Base-by-base conservation (phyloP, 164 flowering plant species). In the Aristolochia contorta region DNA sequence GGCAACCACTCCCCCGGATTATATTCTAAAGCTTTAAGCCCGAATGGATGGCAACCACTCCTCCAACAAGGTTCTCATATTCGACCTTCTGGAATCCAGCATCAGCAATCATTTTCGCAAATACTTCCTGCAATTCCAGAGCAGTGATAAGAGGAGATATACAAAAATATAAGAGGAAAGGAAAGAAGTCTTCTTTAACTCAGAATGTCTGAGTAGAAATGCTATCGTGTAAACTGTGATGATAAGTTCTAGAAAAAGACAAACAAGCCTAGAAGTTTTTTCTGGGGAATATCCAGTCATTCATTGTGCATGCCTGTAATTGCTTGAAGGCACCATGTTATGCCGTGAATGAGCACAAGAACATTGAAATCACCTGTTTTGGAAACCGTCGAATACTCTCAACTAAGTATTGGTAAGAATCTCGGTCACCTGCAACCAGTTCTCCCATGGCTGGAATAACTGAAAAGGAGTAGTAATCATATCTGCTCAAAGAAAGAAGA, bases 311-410 rank as follows among this genome's bases (percentile, higher is more conserved):
- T 7, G 7, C 7, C 33, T 32, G 33, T 3, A 32, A 3, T 32
- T 32, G 33, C 33, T 32, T 32, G 33, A 32, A 32, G 33, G 33
- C 33, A 32, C 7, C 33, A 37, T 37, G 3, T 37, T 37, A 37
- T 6, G 43, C 7, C 7, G 43, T 37, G 43, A 37, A 37, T 10
- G 1, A 37, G 43, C 43, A 8, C 12, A 37, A 10, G 49, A n/a
- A 27, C 54, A 9, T 55, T 22, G 25, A 51, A 33, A 30, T 19
- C 61, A 92, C 98, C 97, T 87, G 97, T 5, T 80, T 47, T 1
- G 97, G 97, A 62, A 93, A 93, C 37, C 84, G 87, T 30, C 97
- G 96, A 49, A 88, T 75, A 60, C 99, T 93, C 72, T 93, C 99
- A 62, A 93, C 96, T 63, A 93, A 76, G 71, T 93, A 93, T 61